phyloP scores from a whole-genome alignment of 2,329 filamentous ascomycete genomes.

The Penicillium brevicompactum region DNA sequence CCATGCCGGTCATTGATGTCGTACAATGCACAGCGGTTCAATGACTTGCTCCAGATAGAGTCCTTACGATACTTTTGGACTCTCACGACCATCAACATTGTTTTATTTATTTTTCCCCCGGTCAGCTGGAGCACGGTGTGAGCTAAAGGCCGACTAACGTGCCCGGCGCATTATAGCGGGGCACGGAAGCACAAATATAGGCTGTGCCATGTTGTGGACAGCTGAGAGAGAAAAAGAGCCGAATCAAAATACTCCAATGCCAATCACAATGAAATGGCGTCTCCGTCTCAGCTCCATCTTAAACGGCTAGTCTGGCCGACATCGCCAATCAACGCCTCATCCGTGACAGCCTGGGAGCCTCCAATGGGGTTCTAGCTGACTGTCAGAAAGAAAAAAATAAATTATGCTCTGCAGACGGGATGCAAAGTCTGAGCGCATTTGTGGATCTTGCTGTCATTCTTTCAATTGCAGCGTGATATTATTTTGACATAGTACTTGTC shows the following conservation, averaged over 20 bases:
- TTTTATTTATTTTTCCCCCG: no score
- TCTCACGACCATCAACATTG: no score
- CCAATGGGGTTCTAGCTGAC: background rate
- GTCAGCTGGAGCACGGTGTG: background rate
- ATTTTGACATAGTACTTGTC: background rate
- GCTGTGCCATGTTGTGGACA: constrained; percentile 2
- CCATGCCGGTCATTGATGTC: background rate
- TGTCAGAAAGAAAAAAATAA: background rate
- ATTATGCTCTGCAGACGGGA: background rate
- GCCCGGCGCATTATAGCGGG: background rate
- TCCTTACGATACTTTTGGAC: background rate
- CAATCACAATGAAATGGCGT: constrained; percentile 5
- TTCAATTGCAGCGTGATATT: constrained; percentile 2
- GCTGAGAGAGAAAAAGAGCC: constrained; percentile 5
- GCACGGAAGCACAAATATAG: background rate
- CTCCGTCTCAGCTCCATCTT: constrained; percentile 9
- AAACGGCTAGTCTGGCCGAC: constrained; percentile 13
- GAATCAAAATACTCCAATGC: background rate
- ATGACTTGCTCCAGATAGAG: background rate
- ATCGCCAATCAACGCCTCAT: constrained; percentile 15
- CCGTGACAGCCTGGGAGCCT: background rate
- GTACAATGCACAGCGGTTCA: background rate
- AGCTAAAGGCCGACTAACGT: constrained; percentile 1
- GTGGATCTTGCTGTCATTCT: constrained; percentile 2
- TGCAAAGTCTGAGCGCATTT: constrained; percentile 1